Evolutionary conservation across 768 basidiomycete genomes (phyloP), one percentile per base, ranked within the genome.

Genomic region (Rhizopogon sp.): DNA sequence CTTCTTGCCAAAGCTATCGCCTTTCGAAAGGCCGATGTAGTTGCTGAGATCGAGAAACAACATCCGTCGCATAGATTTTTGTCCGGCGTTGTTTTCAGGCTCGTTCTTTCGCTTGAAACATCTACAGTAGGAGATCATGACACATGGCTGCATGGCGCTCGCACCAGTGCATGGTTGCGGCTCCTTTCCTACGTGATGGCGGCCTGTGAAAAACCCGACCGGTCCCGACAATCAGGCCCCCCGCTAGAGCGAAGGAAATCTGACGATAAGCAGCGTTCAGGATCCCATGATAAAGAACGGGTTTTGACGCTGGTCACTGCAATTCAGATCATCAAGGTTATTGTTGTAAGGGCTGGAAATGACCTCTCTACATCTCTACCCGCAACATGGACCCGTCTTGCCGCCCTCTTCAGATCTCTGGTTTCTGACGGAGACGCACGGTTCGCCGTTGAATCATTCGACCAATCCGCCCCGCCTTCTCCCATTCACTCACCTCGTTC

Each of bases 281-380:
- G 63, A 60, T 20, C 61, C 33, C 45, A 54, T 5, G 25, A 47
- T 54, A 43, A 61, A 65, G 53, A 59, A 43, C 39, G 64, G 1
- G 64, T 70, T 1, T 67, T 72, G 53, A 67, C 63, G 14, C 53
- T 74, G 10, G 72, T 81, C 47, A 71, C 81, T 1, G 79, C 81
- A 0, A 62, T 90, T 25, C 88, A 90, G 65, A 74, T 85, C 14
- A 68, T 90, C 59, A 90, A 90, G 62, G 70, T 81, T 31, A 78
- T 90, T 59, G 59, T 88, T 14, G 69, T 89, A 45, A 81, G 85
- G 16, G 87, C 80, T 0, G 79, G 80, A 46, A 71, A 74, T 17
- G 87, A 88, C 45, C 70, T 90, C 14, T 81, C 82, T 3, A 66
- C 68, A 0, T 66, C 73, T 35, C 62, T 85, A 9, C 79, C 82